Evolutionary conservation across 1,139 yeast species (phyloP).

Genomic region (Candida sanyaensis): DNA sequence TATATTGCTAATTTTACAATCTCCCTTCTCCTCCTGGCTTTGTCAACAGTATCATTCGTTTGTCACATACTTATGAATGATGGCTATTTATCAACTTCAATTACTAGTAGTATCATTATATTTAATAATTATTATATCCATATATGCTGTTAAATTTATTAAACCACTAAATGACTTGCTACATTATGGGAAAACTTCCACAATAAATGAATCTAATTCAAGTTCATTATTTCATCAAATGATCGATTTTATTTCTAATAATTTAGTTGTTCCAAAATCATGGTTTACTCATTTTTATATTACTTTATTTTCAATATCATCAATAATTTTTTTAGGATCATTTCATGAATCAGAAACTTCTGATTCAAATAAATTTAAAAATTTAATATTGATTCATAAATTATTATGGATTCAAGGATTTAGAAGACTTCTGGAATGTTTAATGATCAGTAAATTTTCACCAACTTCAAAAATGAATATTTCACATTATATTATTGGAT

Average conservation of each 20-base stretch:
- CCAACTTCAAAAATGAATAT: conserved; percentile 63
- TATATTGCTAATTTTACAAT: no score
- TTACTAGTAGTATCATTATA: conserved; percentile 1
- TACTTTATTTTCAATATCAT: conserved; percentile 21
- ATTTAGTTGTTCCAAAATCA: conserved; percentile 47
- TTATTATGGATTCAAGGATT: conserved; percentile 54
- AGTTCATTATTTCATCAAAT: conserved; percentile 2
- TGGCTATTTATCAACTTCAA: conserved; percentile 3
- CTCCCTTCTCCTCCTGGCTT: no score
- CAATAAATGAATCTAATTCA: not conserved
- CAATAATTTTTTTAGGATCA: conserved; percentile 9
- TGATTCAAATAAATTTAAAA: conserved; percentile 15
- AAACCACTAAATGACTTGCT: conserved; percentile 18
- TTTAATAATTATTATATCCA: conserved; percentile 6
- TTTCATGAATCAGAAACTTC: conserved; percentile 6
- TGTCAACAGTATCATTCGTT: no score
- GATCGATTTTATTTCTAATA: conserved; percentile 8
- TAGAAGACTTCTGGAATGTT: conserved; percentile 66
- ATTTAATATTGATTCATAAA: conserved; percentile 17
- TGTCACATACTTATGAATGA: no score
- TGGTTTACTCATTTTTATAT: conserved; percentile 53
- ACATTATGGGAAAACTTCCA: conserved; percentile 21
- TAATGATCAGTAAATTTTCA: conserved; percentile 49
- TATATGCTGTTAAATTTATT: conserved; percentile 15
- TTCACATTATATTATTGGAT: conserved; percentile 75